Evolutionary conservation across 2,329 filamentous ascomycete species (phyloP), one percentile per base, ranked within the genome.

Genomic region (Chaetomium sp.): DNA sequence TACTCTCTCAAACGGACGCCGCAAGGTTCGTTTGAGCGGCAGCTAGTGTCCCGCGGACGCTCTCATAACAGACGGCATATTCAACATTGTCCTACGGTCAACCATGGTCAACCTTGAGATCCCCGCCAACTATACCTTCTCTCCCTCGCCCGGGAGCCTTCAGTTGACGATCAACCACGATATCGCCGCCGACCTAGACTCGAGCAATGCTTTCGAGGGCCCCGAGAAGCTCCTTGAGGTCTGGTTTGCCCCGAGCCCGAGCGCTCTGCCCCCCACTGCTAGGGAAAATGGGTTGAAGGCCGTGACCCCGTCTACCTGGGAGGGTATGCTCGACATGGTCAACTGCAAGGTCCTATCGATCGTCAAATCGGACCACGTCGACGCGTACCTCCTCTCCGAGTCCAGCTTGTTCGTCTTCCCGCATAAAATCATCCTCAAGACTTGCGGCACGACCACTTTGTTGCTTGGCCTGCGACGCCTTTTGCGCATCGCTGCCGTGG

Each of bases 361-460:
- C 68, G 87, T 99, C 69, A 89, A 94, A 75, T 97, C 94, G 27
- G 93, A 97, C 69, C 89, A 94, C 75, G 90, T 98, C 72, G 95
- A 99, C 75, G 94, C 95, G 70, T 99, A 99, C 76, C 87, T 99
- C 7, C 85, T 99, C 63, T 99, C 95, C 68, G 95, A 99, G 81
- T 98, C 95, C 49, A 98, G 95, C 90, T 97, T 99, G 93, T 99
- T 99, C 76, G 92, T 99, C 72, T 99, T 97, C 78, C 93, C 93
- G n/a, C 95, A 99, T 86, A 99, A 99, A 84, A 86, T 99, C 69
- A 97, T 99, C 67, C 83, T 99, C 71, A 99, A 99, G 86, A 99
- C 95, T 8, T 99, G 95, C 74, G 95, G 95, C 66, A 99, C 95
- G 27, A 99, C 95, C 16, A 99, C 95, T 2, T 82, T 99, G 60